Conservation (phyloP, 176 grass and related monocot species). For the Tillandsia leiboldiana region DNA sequence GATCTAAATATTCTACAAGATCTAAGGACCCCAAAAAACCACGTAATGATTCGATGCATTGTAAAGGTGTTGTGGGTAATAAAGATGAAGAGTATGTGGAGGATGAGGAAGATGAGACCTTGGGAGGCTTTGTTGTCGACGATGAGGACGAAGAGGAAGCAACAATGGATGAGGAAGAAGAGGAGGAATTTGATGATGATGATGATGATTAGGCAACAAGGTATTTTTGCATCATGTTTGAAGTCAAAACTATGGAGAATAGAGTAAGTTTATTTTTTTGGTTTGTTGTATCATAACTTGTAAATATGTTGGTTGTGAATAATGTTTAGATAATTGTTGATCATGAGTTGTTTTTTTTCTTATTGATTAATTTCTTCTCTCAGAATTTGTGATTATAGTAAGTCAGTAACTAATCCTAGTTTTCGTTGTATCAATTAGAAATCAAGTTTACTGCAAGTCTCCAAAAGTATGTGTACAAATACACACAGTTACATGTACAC, state of each 20-base stretch:
- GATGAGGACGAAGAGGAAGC: slow-evolving; percentile 30
- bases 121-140: slow-evolving; percentile 63
- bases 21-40: slow-evolving; percentile 38
- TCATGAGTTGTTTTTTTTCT: background rate
- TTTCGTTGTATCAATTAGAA: too few species aligned
- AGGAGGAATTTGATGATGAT: slow-evolving; percentile 22
- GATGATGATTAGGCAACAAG: slow-evolving; percentile 15
- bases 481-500: too few species aligned
- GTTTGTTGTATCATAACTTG: background rate
- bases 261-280: background rate
- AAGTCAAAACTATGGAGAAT: background rate
- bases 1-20: slow-evolving; percentile 43
- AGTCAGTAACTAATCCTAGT: background rate
- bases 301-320: background rate
- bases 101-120: slow-evolving; percentile 61
- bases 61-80: slow-evolving; percentile 3
- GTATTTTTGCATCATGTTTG: background rate
- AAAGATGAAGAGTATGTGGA: slow-evolving; percentile 12
- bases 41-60: slow-evolving; percentile 5
- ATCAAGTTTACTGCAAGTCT: too few species aligned
- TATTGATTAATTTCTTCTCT: background rate
- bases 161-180: slow-evolving; percentile 29
- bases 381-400: background rate
- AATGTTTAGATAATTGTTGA: background rate
- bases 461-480: too few species aligned